Evolutionary conservation across 805 yeast genomes (phyloP).

Genomic region (Yamadazyma nakazawae): DNA sequence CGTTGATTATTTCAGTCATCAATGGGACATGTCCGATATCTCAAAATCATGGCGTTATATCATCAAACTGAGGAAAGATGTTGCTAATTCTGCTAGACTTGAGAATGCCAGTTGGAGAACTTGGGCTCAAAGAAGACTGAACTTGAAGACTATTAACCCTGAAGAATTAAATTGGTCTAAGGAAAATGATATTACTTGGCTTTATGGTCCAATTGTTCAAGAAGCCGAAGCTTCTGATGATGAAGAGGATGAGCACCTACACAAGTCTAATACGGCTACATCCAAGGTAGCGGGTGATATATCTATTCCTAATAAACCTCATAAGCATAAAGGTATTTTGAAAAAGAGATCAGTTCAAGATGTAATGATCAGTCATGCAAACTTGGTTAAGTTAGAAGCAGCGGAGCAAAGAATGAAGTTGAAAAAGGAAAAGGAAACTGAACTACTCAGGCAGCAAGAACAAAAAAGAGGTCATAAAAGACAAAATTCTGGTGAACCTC

Average conservation of each 20-base stretch:
- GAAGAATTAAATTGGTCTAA: slow-evolving; percentile 93
- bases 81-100: slow-evolving; percentile 53
- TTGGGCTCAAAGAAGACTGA: slow-evolving; percentile 79
- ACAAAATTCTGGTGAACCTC: slow-evolving; percentile 25
- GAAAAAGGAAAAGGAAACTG: slow-evolving; percentile 27
- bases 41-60: slow-evolving; percentile 96
- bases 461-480: slow-evolving; percentile 11
- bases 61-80: slow-evolving; percentile 74
- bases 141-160: slow-evolving; percentile 77
- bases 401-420: slow-evolving; percentile 35
- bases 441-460: slow-evolving; percentile 6
- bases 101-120: slow-evolving; percentile 84
- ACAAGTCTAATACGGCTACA: slow-evolving; percentile 31
- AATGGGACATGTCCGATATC: slow-evolving; percentile 94
- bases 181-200: slow-evolving; percentile 96
- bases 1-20: slow-evolving; percentile 91
- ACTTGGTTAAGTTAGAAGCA: slow-evolving; percentile 39
- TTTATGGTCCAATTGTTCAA: slow-evolving; percentile 82
- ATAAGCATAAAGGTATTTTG: slow-evolving; percentile 65
- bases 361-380: slow-evolving; percentile 63
- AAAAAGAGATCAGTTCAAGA: slow-evolving; percentile 86
- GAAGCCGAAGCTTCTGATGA: slow-evolving; percentile 33
- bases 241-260: slow-evolving; percentile 16
- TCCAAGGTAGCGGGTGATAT: slow-evolving; percentile 45
- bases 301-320: slow-evolving; percentile 26